A percentile compares a stretch with the other conserved stretches of the same genome.
Conservation (phyloP, 108 stramenopile genomes). For the Mayamaea pseudoterrestris region DNA sequence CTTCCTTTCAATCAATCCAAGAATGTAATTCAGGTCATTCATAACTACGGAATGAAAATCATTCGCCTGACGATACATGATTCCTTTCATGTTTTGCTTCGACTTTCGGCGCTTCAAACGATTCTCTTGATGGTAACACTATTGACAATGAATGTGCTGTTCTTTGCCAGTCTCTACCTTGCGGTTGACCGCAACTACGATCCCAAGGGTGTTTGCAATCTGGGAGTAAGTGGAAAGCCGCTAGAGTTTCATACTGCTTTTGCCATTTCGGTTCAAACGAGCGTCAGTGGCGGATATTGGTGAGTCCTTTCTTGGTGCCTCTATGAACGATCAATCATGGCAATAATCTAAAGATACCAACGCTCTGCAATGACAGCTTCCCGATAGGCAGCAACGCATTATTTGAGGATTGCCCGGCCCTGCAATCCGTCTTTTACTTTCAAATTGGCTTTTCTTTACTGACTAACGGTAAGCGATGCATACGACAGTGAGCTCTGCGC, state of each 20-base stretch:
- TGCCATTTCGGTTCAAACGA: constrained; percentile 71
- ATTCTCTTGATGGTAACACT: constrained; percentile 26
- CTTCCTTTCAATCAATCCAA: constrained; percentile 46
- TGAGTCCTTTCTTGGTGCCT: constrained; percentile 13
- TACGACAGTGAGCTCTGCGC: no score
- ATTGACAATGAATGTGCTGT: constrained; percentile 44
- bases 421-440: constrained; percentile 49
- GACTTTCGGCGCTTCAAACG: constrained; percentile 23
- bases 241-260: constrained; percentile 38
- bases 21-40: constrained; percentile 23
- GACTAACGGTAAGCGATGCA: no score
- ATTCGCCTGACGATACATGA: constrained; percentile 20
- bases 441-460: constrained; percentile 62
- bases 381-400: constrained; percentile 43
- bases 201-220: constrained; percentile 34
- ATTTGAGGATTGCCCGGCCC: constrained; percentile 50
- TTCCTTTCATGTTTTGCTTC: constrained; percentile 71
- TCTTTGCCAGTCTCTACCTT: constrained; percentile 58
- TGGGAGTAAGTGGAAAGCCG: constrained; percentile 25
- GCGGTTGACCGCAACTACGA: constrained; percentile 27
- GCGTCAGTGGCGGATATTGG: constrained; percentile 70
- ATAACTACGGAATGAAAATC: constrained; percentile 5
- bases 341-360: not conserved
- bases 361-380: no score
- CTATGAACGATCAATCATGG: not conserved